Percentiles rank a stretch among this genome's conserved stretches.
Evolutionary conservation across 169 alveolate genomes (phyloP).

Genomic region (Neospora caninum): DNA sequence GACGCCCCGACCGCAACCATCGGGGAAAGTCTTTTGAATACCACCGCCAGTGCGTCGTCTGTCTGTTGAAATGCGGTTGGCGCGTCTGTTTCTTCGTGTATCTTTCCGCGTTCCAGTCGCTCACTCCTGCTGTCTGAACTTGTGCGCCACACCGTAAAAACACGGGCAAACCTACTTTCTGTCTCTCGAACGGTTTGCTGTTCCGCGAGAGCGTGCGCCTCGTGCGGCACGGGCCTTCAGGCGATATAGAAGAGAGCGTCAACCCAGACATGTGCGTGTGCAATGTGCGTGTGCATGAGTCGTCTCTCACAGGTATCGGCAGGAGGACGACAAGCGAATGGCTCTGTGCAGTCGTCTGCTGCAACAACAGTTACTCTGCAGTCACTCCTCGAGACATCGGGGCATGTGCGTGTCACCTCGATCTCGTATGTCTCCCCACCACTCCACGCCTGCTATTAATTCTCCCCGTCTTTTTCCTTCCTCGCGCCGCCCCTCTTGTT

Average conservation of each 20-base stretch:
- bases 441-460: not conserved
- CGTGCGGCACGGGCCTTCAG: too few relatives aligned
- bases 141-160: not conserved
- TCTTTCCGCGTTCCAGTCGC: not conserved
- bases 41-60: too few relatives aligned
- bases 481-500: not conserved
- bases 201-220: too few relatives aligned
- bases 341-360: slow-evolving; percentile 8
- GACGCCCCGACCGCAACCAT: too few relatives aligned
- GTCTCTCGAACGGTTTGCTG: too few relatives aligned
- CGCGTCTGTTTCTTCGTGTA: not conserved
- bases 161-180: too few relatives aligned
- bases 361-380: not conserved
- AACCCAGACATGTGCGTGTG: not conserved
- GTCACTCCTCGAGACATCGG: not conserved
- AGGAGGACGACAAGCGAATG: slow-evolving; percentile 3
- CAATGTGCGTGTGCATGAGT: not conserved
- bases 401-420: not conserved
- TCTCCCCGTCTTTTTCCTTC: not conserved
- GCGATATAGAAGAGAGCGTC: not conserved
- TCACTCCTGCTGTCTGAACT: not conserved
- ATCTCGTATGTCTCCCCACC: not conserved
- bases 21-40: too few relatives aligned
- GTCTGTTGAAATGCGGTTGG: too few relatives aligned
- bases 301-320: not conserved